A percentile compares a stretch with the other conserved stretches of the same genome.
Conservation (phyloP, 192 early-diverging fungal genomes). For the Coemansia sp. region DNA sequence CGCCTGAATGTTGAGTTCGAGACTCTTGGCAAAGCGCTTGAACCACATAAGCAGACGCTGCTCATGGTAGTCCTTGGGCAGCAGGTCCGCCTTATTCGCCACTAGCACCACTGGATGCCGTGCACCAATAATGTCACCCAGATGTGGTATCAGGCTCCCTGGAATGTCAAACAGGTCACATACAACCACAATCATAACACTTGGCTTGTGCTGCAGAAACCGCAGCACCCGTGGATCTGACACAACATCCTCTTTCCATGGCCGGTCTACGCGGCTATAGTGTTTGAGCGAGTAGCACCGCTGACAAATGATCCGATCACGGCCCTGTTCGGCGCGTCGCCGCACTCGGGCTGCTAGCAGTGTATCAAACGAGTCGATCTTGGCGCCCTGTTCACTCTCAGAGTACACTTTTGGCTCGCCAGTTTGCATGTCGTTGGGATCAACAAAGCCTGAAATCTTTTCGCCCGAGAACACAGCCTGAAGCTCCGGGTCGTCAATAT, state of each 20-base stretch:
- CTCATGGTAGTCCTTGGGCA: slow-evolving; percentile 59
- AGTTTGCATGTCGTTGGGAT: slow-evolving; percentile 12
- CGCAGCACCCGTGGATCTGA: slow-evolving; percentile 54
- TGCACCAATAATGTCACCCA: slow-evolving; percentile 57
- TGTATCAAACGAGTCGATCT: slow-evolving; percentile 12
- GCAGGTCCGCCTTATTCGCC: slow-evolving; percentile 71
- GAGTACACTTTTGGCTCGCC: not conserved
- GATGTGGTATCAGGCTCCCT: slow-evolving; percentile 55
- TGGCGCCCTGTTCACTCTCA: not conserved
- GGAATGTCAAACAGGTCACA: slow-evolving; percentile 72
- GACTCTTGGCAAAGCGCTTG: slow-evolving; percentile 46
- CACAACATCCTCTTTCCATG: slow-evolving; percentile 57
- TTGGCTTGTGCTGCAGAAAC: slow-evolving; percentile 58
- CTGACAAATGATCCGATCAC: slow-evolving; percentile 59
- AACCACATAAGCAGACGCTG: slow-evolving; percentile 60
- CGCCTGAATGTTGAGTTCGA: slow-evolving; percentile 39
- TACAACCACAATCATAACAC: slow-evolving; percentile 59
- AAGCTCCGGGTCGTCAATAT: slow-evolving; percentile 48
- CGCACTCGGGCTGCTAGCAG: slow-evolving; percentile 22
- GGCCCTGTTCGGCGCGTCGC: slow-evolving; percentile 46
- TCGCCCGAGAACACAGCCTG: slow-evolving; percentile 38
- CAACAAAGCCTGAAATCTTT: slow-evolving; percentile 18
- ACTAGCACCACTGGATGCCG: slow-evolving; percentile 61
- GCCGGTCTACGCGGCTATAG: slow-evolving; percentile 50
- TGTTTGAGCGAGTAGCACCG: slow-evolving; percentile 66